A percentile compares a stretch with the other conserved stretches of the same genome.
Evolutionary conservation across 441 rosid genomes (phyloP).

Genomic region (Biscutella auriculata): DNA sequence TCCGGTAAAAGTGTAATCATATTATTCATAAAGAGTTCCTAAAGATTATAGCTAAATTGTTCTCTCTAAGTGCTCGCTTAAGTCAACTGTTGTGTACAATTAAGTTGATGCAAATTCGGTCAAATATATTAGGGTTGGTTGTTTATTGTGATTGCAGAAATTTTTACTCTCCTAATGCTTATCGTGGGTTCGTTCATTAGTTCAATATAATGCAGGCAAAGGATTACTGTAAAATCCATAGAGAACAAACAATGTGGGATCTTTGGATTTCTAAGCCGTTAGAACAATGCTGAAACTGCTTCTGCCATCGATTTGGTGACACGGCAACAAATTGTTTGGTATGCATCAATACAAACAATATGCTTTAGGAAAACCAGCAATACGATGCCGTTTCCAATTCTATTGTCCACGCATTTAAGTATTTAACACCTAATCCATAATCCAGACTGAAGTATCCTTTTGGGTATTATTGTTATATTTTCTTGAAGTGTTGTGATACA

Average conservation of each 20-base stretch:
- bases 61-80: neutral
- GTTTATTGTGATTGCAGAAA: constrained; percentile 15
- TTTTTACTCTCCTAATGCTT: constrained; percentile 24
- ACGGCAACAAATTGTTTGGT: neutral
- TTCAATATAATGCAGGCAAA: no score
- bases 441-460: constrained; percentile 2
- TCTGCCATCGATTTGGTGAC: neutral
- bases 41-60: neutral
- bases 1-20: no score
- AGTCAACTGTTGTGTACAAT: neutral
- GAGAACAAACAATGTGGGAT: constrained; percentile 78
- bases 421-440: constrained; percentile 12
- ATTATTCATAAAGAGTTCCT: no score
- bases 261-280: constrained; percentile 64
- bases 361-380: neutral
- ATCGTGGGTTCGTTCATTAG: constrained; percentile 45
- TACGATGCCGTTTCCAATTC: neutral
- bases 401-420: constrained; percentile 8
- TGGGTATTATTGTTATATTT: neutral
- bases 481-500: constrained; percentile 1
- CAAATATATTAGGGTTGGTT: constrained; percentile 30
- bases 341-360: neutral
- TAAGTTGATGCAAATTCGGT: neutral
- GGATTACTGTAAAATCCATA: constrained; percentile 29
- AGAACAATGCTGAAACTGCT: neutral